These are phyloP conservation scores for Serendipita sp. DNA, from an alignment of 768 basidiomycete genomes.

Conservation along the genomic window DNA sequence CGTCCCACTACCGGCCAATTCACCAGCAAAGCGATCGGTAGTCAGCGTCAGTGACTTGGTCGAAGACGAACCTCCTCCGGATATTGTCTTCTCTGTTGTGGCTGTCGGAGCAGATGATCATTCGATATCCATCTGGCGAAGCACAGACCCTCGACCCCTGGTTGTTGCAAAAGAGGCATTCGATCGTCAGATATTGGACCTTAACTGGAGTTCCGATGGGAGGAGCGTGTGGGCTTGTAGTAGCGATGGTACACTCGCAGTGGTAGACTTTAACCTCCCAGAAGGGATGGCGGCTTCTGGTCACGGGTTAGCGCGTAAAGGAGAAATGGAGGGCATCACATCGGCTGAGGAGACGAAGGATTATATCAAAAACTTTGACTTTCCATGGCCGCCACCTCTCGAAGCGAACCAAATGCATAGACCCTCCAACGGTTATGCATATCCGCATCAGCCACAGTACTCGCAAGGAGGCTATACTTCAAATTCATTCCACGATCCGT, in stretches of 20 bases:
- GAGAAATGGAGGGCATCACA: conserved; percentile 66
- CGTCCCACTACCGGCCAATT: conserved; percentile 13
- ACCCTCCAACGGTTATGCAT: conserved; percentile 2
- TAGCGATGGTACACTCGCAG: conserved; percentile 87
- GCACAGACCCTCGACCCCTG: conserved; percentile 75
- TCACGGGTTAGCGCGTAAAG: neutral
- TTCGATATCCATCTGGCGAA: conserved; percentile 92
- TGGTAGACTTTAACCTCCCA: conserved; percentile 57
- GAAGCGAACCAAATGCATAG: neutral
- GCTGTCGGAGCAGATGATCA: conserved; percentile 90
- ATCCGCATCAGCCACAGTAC: conserved; percentile 22
- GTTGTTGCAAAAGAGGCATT: conserved; percentile 91
- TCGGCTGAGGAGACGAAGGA: conserved; percentile 55
- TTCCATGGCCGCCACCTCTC: conserved; percentile 25
- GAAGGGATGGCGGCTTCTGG: conserved; percentile 16
- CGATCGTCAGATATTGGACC: conserved; percentile 85
- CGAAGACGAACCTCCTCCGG: conserved; percentile 20
- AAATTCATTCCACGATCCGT: conserved; percentile 14
- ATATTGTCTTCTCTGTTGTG: conserved; percentile 82
- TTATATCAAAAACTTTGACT: conserved; percentile 71
- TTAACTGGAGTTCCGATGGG: conserved; percentile 83
- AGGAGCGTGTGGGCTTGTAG: conserved; percentile 85
- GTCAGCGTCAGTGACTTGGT: neutral
- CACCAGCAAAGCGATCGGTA: neutral
- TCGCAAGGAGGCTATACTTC: conserved; percentile 18